phyloP scores from a whole-genome alignment of 371 early-diverging fungal species.

The Parasitella parasitica region DNA sequence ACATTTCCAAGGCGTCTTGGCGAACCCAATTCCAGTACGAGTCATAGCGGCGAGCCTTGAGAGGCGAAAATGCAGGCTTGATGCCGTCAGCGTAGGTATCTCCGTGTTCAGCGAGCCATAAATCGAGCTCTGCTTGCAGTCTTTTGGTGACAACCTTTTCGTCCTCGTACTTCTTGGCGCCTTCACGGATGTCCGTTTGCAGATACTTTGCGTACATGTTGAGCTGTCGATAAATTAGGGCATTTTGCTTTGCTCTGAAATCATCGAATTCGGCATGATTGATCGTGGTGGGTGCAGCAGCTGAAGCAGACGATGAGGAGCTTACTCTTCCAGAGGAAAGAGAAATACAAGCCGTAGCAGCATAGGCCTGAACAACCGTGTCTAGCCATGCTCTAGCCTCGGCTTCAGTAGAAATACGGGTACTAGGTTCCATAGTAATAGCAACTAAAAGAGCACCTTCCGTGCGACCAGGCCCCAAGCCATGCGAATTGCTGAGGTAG shows the following conservation, averaged over 20 bases:
- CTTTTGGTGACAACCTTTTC: conserved; percentile 66
- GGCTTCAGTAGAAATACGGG: conserved; percentile 78
- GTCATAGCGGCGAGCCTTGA: conserved; percentile 89
- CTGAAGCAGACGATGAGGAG: conserved; percentile 59
- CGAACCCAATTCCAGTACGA: conserved; percentile 98
- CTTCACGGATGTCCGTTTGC: conserved; percentile 82
- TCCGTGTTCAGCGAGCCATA: conserved; percentile 90
- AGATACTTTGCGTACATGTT: conserved; percentile 88
- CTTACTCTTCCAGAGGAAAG: conserved; percentile 76
- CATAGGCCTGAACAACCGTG: conserved; percentile 76
- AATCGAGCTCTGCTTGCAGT: conserved; percentile 84
- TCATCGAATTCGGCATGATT: conserved; percentile 89
- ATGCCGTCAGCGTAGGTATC: conserved; percentile 87
- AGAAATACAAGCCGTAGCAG: conserved; percentile 74
- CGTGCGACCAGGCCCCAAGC: conserved; percentile 82
- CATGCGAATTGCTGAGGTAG: conserved; percentile 68
- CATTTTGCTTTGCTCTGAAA: conserved; percentile 78
- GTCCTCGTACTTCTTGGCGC: conserved; percentile 70
- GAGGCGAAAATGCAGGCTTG: conserved; percentile 75
- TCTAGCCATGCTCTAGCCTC: conserved; percentile 92
- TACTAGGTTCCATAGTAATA: conserved; percentile 83
- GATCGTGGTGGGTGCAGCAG: conserved; percentile 66
- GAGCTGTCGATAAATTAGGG: conserved; percentile 82
- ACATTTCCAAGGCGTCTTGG: conserved; percentile 87
- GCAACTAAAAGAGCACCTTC: conserved; percentile 83